Percentiles rank a stretch among this genome's conserved stretches.
Evolutionary conservation across 352 stramenopile species (phyloP).

Genomic region (Vaucheria bursata): DNA sequence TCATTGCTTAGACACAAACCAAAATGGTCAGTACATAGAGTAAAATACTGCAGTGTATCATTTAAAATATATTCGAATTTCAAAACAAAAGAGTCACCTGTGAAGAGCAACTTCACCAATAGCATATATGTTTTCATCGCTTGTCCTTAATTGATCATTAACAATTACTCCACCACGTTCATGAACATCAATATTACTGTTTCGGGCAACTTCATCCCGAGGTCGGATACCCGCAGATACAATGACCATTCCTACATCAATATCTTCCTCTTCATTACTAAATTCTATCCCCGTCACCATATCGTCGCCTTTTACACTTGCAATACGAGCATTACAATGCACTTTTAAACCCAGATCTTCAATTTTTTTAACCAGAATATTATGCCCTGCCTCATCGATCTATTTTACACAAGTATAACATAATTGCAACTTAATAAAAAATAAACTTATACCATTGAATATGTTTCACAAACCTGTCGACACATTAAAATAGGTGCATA

Average conservation of each 20-base stretch:
- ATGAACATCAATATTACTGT: constrained; percentile 59
- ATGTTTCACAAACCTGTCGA: too few relatives aligned
- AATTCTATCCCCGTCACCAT: constrained; percentile 64
- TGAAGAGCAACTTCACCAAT: constrained; percentile 74
- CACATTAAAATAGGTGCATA: constrained; percentile 80
- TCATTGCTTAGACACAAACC: too few relatives aligned
- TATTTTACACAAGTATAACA: too few relatives aligned
- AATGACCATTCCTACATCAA: constrained; percentile 81
- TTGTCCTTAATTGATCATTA: constrained; percentile 70
- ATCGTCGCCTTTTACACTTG: constrained; percentile 53
- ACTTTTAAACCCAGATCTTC: constrained; percentile 71
- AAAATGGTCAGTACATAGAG: too few relatives aligned
- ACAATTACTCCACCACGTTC: constrained; percentile 75
- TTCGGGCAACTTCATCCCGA: constrained; percentile 69
- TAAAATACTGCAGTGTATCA: too few relatives aligned
- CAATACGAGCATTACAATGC: constrained; percentile 69
- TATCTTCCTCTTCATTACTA: constrained; percentile 62
- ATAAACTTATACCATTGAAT: too few relatives aligned
- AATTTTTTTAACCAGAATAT: constrained; percentile 75
- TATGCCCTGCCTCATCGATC: constrained; percentile 75
- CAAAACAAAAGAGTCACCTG: too few relatives aligned
- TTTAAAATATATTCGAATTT: too few relatives aligned
- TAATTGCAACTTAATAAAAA: too few relatives aligned
- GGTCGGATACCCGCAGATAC: constrained; percentile 74
- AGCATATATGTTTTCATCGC: constrained; percentile 64